Evolutionary conservation across 345 rosid species (phyloP), one percentile per base, ranked within the genome.

Genomic region (Microthlaspi erraticum): DNA sequence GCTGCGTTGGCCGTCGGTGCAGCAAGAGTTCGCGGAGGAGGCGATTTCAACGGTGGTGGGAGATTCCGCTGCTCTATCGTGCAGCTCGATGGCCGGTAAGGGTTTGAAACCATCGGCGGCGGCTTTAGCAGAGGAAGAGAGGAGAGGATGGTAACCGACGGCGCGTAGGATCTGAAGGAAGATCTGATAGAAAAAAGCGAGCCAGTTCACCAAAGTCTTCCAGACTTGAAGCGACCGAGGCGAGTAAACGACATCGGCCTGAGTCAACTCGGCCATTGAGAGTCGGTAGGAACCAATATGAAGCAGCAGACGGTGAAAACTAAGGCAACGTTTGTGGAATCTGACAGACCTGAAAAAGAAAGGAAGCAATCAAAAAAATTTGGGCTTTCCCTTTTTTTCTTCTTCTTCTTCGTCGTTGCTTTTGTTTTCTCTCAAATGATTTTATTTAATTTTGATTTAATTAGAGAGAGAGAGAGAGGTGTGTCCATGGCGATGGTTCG

Each of bases 241-340:
- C 54, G 96, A 80, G 79, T 84, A 83, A 29, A 81, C 89, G 14
- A 82, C 91, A 77, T 92, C 98, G 73, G 86, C 54, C 87, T 83
- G 96, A 77, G 96, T 83, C 86, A 91, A 82, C 99, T 95, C 99
- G 63, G 85, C 93, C 98, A 93, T 92, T 92, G 16, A 33, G 4
- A 64, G 7, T 72, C 62, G 62, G 64, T 41, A 19, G 11, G 11
- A 61, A 9, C 26, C 52, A 18, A 8, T 42, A 13, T 26, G 29
- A 26, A 26, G 44, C 17, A 9, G 17, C 49, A 3, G 49, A 44
- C 20, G 43, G 44, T 4, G 10, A 5, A 16, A 55, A 5, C 71
- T 20, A 16, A 37, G 1, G 1, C 7, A 44, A 20, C 64, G 58
- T 33, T 33, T 34, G 8, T 20, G 57, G 48, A 56, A 57, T 45